Evolutionary conservation across 805 yeast species (phyloP), one percentile per base, ranked within the genome.

Genomic region (Candida arabinofermentans): DNA sequence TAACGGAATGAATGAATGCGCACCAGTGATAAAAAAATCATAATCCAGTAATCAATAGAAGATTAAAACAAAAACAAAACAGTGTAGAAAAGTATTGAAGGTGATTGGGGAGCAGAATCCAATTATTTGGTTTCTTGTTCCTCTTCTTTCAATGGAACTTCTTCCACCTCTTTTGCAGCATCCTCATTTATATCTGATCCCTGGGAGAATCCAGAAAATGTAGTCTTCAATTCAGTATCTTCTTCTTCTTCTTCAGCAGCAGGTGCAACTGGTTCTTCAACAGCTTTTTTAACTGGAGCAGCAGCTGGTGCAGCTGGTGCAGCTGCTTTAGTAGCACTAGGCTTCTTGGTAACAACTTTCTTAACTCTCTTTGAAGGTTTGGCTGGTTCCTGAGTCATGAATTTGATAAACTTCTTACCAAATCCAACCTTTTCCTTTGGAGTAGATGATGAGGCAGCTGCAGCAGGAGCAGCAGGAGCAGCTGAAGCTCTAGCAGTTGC

Each of bases 201-300:
- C 53, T 71, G 75, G n/a, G 71, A 65, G 50, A 71, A 71, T 3
- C 71, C 72, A 21, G 70, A 60, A 46, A 71, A 71, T 2, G 72
- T 69, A 16, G 49, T 45, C 40, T 47, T 42, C 24, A 51, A 32
- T 32, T 48, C 49, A 8, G n/a, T n/a, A n/a, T n/a, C n/a, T n/a
- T 39, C 51, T 9, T 47, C 49, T 27, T 47, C 48, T n/a, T 37
- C 40, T 39, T 24, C 48, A 22, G 38, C 48, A 3, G 29, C 50
- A 12, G 47, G 36, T 24, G 34, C 26, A 8, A 33, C 44, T 9
- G 39, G 38, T 17, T 34, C 37, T 10, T 36, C 32, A 12, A 24
- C 43, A n/a, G 49, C 34, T 35, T 47, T 39, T 10, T 39, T 35
- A 21, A 27, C 24, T 13, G 27, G n/a, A 5, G 19, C 41, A 19